Base-by-base conservation (phyloP, 2,329 filamentous ascomycete genomes). In the Lachnellula arida region DNA sequence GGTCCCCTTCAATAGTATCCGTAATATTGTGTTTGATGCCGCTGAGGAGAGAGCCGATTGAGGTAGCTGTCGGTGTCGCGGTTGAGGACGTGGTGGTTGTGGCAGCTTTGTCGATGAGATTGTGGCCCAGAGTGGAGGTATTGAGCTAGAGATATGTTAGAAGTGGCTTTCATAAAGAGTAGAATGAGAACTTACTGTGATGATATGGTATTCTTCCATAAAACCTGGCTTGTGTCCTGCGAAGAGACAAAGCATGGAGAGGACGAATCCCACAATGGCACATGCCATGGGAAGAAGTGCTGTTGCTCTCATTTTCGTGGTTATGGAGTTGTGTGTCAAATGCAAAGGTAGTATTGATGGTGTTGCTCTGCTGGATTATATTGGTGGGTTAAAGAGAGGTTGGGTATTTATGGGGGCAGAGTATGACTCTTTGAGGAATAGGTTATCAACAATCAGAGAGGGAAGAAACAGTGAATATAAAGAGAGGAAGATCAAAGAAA, bases 171-270 rank as follows among this genome's bases (percentile, higher is more conserved):
- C 2, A 3, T 19, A 14, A 42, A 32, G 51, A 44, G 25, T 48
- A 15, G 15, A 34, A 51, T 28, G 32, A 34, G 17, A 22, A 64
- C 74, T 40, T 69, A 82, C 80, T 4, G 80, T 83, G 39, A 86
- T 66, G 34, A 86, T 71, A 56, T 81, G 73, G 57, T 79, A 82
- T 53, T 78, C 73, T 59, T 84, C 76, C 70, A 87, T 76, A 62
- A 84, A 78, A 15, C 72, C 73, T 51, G 72, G 73, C 63, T 80
- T 81, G 39, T 78, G 75, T 39, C 84, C 84, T 1, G 84, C 82
- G 62, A 85, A 85, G 56, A 87, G 73, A 65, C 79, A 83, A 8
- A 86, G 73, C 62, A 86, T 76, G 17, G 77, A 76, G 44, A 87
- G 75, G 19, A 85, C 74, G 42, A 85, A 78, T 3, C 81, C 80